Base-by-base conservation (phyloP, 345 rosid genomes). In the Bruguiera gymnorhiza region DNA sequence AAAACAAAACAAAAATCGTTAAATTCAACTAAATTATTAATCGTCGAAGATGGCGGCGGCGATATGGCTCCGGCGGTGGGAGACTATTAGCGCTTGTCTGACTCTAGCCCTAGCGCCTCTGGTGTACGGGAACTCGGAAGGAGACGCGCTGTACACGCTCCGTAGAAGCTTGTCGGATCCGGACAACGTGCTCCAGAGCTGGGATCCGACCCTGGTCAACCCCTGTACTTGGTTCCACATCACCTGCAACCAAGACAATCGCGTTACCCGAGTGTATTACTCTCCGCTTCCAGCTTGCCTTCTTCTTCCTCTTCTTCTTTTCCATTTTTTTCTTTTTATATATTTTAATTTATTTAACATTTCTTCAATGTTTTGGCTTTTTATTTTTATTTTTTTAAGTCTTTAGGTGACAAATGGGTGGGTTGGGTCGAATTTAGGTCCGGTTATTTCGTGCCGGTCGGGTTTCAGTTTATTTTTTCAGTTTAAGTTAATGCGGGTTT, bases 191-290 rank as follows among this genome's bases (percentile, higher is more conserved):
- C 90, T 94, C 65, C 97, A 94, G 81, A 94, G 98, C 86, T 94
- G 98, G 98, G 98, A 94, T 89, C 98, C 98, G 10, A 94, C 88
- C 63, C 91, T 94, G 21, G 98, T 94, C 46, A 94, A 84, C 66
- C 97, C 98, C 3, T 94, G 98, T 70, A 94, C 98, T 53, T 94
- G 98, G 98, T 94, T 94, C 75, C 98, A 94, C 74, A 80, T 91
- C 86, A 89, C 96, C 69, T 94, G 98, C 81, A 88, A 94, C 78
- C 95, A 83, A 76, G 83, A 89, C 55, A 89, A 81, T 73, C 96
- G 89, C 78, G 98, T 94, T 57, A 94, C 98, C 32, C 86, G 98
- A 69, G 73, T 94, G 98, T 94, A 85, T 68, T 69, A 53, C 52
- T 65, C 56, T 51, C 34, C 43, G 6, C 46, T 19, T 19, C 62